Conservation (phyloP, 768 basidiomycete genomes). For the Leccinum subgranulosum region DNA sequence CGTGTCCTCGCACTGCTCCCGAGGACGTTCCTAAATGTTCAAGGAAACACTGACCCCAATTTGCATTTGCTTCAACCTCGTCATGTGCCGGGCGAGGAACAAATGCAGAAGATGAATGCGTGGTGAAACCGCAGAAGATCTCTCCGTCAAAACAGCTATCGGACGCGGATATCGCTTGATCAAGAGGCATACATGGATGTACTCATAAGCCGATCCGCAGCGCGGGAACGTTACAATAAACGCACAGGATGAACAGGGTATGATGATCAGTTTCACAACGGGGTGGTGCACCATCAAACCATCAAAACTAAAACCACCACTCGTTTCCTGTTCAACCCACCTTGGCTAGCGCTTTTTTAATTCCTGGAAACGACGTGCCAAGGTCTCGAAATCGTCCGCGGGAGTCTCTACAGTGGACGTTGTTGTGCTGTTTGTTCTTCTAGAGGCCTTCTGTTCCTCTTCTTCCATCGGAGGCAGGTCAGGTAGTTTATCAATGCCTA, state of each 20-base stretch:
- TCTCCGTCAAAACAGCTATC: neutral
- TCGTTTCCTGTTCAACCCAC: neutral
- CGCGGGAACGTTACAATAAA: slow-evolving; percentile 8
- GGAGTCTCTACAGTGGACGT: slow-evolving; percentile 19
- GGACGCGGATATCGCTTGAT: slow-evolving; percentile 12
- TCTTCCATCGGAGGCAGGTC: slow-evolving; percentile 51
- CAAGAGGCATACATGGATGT: neutral
- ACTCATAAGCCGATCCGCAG: slow-evolving; percentile 1
- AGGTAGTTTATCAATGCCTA: slow-evolving; percentile 41
- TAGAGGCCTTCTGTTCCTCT: slow-evolving; percentile 32
- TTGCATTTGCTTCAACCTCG: neutral
- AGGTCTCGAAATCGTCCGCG: slow-evolving; percentile 71
- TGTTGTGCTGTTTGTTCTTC: slow-evolving; percentile 1
- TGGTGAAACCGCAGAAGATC: neutral
- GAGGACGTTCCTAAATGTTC: neutral
- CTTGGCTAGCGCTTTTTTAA: slow-evolving; percentile 70
- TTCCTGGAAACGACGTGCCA: slow-evolving; percentile 79
- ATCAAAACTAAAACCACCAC: neutral
- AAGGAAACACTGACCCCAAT: neutral
- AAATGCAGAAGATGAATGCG: neutral
- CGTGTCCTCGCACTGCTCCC: neutral
- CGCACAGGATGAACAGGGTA: neutral
- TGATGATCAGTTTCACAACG: slow-evolving; percentile 5
- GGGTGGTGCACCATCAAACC: neutral
- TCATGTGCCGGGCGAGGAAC: neutral